phyloP scores from a whole-genome alignment of 2,329 filamentous ascomycete genomes.

The Pseudogymnoascus sp. region DNA sequence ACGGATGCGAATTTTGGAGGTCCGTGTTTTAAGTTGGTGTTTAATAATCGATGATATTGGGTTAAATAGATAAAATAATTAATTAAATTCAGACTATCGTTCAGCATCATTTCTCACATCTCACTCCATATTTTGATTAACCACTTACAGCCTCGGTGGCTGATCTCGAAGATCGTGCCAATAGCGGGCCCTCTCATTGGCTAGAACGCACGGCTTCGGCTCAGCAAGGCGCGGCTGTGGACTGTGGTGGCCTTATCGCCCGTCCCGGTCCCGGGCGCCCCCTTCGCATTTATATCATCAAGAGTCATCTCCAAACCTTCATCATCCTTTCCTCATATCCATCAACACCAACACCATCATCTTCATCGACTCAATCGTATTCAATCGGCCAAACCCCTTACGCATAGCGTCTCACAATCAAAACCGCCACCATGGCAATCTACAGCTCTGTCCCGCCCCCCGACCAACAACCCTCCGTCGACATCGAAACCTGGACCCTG shows the following conservation, averaged over 20 bases:
- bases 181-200: not conserved
- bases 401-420: not conserved
- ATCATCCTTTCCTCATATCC: not conserved
- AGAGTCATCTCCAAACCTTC: not conserved
- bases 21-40: not conserved
- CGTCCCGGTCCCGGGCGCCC: not conserved
- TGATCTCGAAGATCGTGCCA: not conserved
- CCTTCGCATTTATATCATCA: not conserved
- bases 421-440: conserved; percentile 38
- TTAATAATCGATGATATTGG: not conserved
- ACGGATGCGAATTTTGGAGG: not conserved
- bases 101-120: not conserved
- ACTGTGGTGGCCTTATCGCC: conserved; percentile 6
- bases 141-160: not conserved
- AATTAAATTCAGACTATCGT: not conserved
- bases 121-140: not conserved
- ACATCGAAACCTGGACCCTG: conserved; percentile 61
- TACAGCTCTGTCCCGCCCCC: conserved; percentile 45
- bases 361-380: not conserved
- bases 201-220: not conserved
- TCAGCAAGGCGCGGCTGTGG: not conserved
- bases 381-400: not conserved
- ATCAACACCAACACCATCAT: not conserved
- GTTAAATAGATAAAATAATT: not conserved
- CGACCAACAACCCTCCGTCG: conserved; percentile 34